Evolutionary conservation across 2,329 filamentous ascomycete genomes (phyloP).

Genomic region (Aspergillus alliaceus): DNA sequence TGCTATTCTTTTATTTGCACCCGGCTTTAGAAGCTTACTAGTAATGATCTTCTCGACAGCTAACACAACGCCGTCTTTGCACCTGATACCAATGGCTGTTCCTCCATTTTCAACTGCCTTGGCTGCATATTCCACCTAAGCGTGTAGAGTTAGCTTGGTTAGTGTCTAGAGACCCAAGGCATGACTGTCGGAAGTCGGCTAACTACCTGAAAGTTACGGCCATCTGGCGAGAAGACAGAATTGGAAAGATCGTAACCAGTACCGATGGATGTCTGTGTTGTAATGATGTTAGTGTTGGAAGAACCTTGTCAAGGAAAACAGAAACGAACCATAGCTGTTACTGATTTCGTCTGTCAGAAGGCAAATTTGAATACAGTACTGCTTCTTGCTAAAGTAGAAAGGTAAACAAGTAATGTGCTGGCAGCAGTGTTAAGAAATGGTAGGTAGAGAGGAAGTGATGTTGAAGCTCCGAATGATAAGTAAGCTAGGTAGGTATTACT

Average conservation of each 20-base stretch:
- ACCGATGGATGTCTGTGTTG: slow-evolving; percentile 88
- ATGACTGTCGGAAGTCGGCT: background rate
- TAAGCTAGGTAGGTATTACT: background rate
- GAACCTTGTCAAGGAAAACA: slow-evolving; percentile 11
- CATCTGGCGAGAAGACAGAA: slow-evolving; percentile 99
- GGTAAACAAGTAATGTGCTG: too few relatives aligned
- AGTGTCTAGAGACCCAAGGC: background rate
- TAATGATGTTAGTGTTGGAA: slow-evolving; percentile 12
- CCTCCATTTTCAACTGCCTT: slow-evolving; percentile 98
- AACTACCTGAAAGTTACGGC: slow-evolving; percentile 91
- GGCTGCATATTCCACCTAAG: slow-evolving; percentile 87
- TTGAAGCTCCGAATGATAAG: background rate
- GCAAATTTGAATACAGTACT: background rate
- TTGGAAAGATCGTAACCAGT: slow-evolving; percentile 99
- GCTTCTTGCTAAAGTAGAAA: background rate
- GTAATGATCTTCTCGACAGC: slow-evolving; percentile 95
- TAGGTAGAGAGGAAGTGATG: background rate
- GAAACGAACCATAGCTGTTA: slow-evolving; percentile 22
- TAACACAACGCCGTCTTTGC: slow-evolving; percentile 94
- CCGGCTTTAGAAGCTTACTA: slow-evolving; percentile 92
- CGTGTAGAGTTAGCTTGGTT: slow-evolving; percentile 16
- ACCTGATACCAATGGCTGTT: slow-evolving; percentile 92
- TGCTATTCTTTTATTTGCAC: slow-evolving; percentile 95
- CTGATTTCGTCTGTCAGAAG: background rate
- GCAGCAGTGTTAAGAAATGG: background rate